Evolutionary conservation across 345 rosid genomes (phyloP).

Genomic region (Eucalyptus regnans): DNA sequence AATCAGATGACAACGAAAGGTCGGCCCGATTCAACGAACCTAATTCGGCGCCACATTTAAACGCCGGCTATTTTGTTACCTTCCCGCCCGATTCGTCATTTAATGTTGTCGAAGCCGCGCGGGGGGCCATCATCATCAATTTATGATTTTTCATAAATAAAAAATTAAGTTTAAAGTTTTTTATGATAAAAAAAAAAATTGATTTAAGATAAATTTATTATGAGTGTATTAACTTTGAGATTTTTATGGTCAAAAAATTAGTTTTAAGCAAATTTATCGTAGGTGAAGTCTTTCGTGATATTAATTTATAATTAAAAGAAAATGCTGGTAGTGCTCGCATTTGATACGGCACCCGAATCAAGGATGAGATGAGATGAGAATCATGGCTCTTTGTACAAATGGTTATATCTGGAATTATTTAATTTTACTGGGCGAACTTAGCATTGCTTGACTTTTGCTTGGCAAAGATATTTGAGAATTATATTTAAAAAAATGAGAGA

Average conservation of each 20-base stretch:
- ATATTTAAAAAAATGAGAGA: background rate
- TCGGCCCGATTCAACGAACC: background rate
- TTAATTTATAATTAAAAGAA: no score
- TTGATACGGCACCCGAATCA: background rate
- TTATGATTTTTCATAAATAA: no score
- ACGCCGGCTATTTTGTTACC: background rate
- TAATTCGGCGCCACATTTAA: background rate
- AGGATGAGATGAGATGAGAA: background rate
- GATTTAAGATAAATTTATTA: no score
- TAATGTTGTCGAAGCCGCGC: no score
- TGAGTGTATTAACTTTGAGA: rapidly evolving
- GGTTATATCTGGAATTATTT: background rate
- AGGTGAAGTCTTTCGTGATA: background rate
- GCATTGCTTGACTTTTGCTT: background rate
- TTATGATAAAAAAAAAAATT: no score
- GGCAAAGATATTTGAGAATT: background rate
- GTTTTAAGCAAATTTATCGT: rapidly evolving
- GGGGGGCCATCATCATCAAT: background rate
- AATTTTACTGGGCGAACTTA: background rate
- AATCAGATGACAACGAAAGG: background rate
- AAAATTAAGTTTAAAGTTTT: no score
- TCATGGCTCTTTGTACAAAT: background rate
- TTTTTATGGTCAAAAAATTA: no score
- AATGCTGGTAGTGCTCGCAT: no score
- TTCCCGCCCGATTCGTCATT: background rate